Percentiles rank a stretch among this genome's conserved stretches.
Evolutionary conservation across 441 rosid species (phyloP).

Genomic region (Pelargonium citronellum): DNA sequence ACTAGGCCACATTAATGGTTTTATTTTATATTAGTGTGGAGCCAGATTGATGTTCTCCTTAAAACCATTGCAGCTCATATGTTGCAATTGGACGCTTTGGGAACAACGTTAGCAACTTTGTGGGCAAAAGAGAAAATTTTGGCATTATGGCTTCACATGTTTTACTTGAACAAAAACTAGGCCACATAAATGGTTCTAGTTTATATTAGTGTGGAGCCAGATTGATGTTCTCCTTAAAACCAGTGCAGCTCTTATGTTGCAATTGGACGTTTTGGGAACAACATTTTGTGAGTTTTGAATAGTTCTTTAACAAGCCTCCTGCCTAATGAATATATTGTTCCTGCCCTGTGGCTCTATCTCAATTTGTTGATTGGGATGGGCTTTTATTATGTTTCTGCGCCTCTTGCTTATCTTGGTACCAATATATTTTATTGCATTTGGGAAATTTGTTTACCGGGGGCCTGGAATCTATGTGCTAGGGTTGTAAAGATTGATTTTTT

Average conservation of each 20-base stretch:
- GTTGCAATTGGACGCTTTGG: constrained; percentile 22
- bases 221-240: constrained; percentile 17
- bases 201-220: constrained; percentile 9
- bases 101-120: not conserved
- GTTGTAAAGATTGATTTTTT: no score
- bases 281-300: not conserved
- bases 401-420: no score
- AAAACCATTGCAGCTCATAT: constrained; percentile 17
- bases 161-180: not conserved
- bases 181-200: not conserved
- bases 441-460: not conserved
- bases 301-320: not conserved
- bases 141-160: constrained; percentile 13
- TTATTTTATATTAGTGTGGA: not conserved
- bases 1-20: not conserved
- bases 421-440: not conserved
- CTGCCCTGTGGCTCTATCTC: not conserved
- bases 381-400: no score
- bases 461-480: no score
- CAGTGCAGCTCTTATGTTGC: constrained; percentile 16
- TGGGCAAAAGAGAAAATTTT: not conserved
- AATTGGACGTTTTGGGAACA: constrained; percentile 20
- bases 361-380: not conserved
- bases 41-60: constrained; percentile 13
- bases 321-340: not conserved